Base-by-base conservation (phyloP, 2,329 filamentous ascomycete species). In the Sclerotinia subarctica region DNA sequence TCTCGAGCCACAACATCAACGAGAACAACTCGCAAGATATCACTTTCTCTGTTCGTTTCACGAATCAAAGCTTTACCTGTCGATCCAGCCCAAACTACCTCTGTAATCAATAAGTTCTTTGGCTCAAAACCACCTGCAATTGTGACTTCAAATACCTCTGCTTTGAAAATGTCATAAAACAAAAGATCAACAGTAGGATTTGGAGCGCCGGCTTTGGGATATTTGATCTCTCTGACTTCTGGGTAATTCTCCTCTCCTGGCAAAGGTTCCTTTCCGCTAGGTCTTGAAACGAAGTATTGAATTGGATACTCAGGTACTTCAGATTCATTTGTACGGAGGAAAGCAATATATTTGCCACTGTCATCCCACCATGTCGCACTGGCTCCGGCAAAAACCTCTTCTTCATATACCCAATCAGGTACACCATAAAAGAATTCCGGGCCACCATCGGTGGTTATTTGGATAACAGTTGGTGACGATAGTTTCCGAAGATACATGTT, bases 381-480 rank as follows among this genome's bases (percentile, higher is more conserved):
- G 73, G 92, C 91, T 1, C 86, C 90, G 19, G 82, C 79, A 70
- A 98, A 92, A 3, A 96, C 92, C 78, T 96, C 93, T 73, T 85
- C 83, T 76, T 96, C 92, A 75, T 96, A 97, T 0, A 98, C 95
- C 95, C 95, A 99, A 78, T 99, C 96, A 0, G 95, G 95, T 26
- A 97, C 88, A 24, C 95, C 95, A 75, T 99, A 97, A 79, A 99
- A 99, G 69, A 95, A 87, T 73, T 98, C 88, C 0, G 88, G 83
- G 0, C 94, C 92, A 17, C 96, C 95, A 76, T 99, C 94, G 66
- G 83, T 87, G 1, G 95, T 98, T 73, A 99, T 90, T 70, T 90
- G 87, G 15, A 70, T 74, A 29, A 78, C 75, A 10, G 66, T 76
- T 8, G 69, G 56, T 1, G 75, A 75, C 5, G 84, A 80, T 42